Evolutionary conservation across 495 filamentous ascomycete genomes (phyloP).

Genomic region (Hypoxylon rickii): DNA sequence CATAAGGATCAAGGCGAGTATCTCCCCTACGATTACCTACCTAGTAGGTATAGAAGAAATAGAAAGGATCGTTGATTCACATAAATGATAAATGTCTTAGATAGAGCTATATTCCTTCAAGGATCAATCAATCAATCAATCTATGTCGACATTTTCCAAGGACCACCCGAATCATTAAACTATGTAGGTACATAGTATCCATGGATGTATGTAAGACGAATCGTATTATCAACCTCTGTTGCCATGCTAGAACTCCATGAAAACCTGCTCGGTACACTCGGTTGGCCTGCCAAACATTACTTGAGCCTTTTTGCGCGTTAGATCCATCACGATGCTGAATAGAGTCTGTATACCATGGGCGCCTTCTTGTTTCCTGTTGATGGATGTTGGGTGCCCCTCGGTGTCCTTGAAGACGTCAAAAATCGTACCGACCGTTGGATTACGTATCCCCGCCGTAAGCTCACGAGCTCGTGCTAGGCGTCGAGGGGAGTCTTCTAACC

Average conservation of each 20-base stretch:
- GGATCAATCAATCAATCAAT: too few relatives aligned
- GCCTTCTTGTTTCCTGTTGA: slow-evolving; percentile 32
- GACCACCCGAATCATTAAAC: too few relatives aligned
- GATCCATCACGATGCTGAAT: slow-evolving; percentile 56
- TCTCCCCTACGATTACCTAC: too few relatives aligned
- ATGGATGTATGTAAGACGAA: too few relatives aligned
- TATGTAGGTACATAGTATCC: too few relatives aligned
- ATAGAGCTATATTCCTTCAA: too few relatives aligned
- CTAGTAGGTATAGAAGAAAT: too few relatives aligned
- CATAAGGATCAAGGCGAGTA: too few relatives aligned
- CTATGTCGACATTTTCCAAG: too few relatives aligned
- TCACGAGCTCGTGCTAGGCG: slow-evolving; percentile 53
- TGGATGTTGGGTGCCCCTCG: slow-evolving; percentile 32
- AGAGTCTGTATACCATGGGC: slow-evolving; percentile 40
- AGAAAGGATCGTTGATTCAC: too few relatives aligned
- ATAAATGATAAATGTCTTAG: too few relatives aligned
- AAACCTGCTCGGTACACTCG: slow-evolving; percentile 26
- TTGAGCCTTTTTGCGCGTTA: slow-evolving; percentile 41
- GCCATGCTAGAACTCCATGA: slow-evolving; percentile 23
- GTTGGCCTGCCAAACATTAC: slow-evolving; percentile 51
- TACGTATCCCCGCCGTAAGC: slow-evolving; percentile 41
- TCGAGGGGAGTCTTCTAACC: slow-evolving; percentile 58
- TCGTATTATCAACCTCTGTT: slow-evolving; percentile 19
- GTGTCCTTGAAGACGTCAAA: slow-evolving; percentile 30
- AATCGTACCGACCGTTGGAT: slow-evolving; percentile 21